A percentile compares a stretch with the other conserved stretches of the same genome.
These are phyloP conservation scores for Lantana camara DNA, from an alignment of 257 asterid genomes.

Conservation along the genomic window DNA sequence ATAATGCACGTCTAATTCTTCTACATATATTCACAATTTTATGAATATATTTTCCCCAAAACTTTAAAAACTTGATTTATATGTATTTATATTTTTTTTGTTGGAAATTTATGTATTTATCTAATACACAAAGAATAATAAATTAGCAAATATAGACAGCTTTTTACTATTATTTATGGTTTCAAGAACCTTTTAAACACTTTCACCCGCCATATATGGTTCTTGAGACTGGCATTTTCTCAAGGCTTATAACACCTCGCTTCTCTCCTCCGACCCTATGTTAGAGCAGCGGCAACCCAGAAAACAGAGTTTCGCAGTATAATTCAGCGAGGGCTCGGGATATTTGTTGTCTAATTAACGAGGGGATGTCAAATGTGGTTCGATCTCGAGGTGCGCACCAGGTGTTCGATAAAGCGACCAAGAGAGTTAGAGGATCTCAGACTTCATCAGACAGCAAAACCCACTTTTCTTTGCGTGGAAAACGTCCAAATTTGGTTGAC, in stretches of 20 bases:
- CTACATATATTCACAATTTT: no score
- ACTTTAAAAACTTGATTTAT: no score
- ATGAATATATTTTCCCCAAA: no score
- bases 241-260: background rate
- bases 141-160: no score
- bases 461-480: conserved; percentile 24
- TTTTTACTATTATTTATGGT: no score
- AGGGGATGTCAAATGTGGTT: conserved; percentile 30
- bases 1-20: no score
- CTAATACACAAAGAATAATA: no score
- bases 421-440: conserved; percentile 34
- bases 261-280: background rate
- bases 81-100: background rate
- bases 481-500: conserved; percentile 33
- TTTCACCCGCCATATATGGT: conserved; percentile 34
- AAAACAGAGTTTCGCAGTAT: background rate
- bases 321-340: background rate
- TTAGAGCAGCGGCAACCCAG: background rate
- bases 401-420: conserved; percentile 58
- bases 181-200: background rate
- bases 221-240: conserved; percentile 1
- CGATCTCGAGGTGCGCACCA: conserved; percentile 47
- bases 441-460: conserved; percentile 24
- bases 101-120: no score
- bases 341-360: background rate